Base-by-base conservation (phyloP, 2,329 filamentous ascomycete species). In the Sporothrix brasiliensis region DNA sequence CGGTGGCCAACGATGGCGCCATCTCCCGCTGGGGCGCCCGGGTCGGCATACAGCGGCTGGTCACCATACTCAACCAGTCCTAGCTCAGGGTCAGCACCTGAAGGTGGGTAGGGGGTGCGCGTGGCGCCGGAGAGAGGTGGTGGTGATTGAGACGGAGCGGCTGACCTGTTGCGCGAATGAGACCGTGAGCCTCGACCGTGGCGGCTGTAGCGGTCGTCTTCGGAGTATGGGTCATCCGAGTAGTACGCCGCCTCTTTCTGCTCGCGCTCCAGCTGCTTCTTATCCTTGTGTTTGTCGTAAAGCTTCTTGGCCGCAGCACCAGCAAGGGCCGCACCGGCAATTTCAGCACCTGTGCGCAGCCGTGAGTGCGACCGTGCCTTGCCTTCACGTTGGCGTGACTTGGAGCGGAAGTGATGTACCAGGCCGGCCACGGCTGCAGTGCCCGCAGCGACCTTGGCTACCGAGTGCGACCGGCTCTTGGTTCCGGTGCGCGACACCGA, bases 21-120 rank as follows among this genome's bases (percentile, higher is more conserved):
- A 11, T 71, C 56, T 49, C 79, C 76, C 52, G 75, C 77, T 67
- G 75, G 71, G 34, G 75, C 74, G 61, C 77, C 79, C 74, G 79
- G 78, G 47, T 77, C 76, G 72, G 79, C 76, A 73, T 81, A 81
- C 74, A 90, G 82, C 75, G 87, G 87, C 74, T 85, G 83, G 77
- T 81, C 83, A 75, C 88, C 88, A 82, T 90, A 90, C 79, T 89
- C 86, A 84, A 90, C 86, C 83, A 89, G 83, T 81, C 87, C 88
- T 88, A 89, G 81, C 81, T 88, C 86, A 82, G 83, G 84, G 86
- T 89, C 87, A 89, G 85, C 72, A 56, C 63, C 67, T 47, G 73
- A 54, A 78, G 76, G 65, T 65, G 61, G 67, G 75, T 83, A 83
- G 80, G 83, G 80, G 79, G 79, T 80, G 81, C 81, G 79, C 78